A percentile compares a stretch with the other conserved stretches of the same genome.
These are phyloP conservation scores for Cyclostephanos invisitatus DNA, from an alignment of 108 stramenopile genomes.

Conservation along the genomic window DNA sequence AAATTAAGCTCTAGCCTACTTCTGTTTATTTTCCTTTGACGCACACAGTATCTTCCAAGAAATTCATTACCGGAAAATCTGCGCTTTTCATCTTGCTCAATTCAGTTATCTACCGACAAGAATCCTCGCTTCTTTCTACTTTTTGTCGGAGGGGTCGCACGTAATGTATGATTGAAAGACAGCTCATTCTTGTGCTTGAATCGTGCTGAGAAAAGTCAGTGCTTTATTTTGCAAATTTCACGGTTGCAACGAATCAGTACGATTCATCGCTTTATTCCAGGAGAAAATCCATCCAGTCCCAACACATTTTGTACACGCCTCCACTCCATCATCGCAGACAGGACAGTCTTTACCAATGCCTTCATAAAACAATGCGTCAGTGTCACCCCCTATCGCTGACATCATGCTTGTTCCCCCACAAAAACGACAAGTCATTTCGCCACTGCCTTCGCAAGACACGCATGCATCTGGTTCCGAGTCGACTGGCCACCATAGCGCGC, in stretches of 20 bases:
- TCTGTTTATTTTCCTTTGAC: not conserved
- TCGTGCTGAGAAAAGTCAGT: not conserved
- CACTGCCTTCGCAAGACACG: constrained; percentile 23
- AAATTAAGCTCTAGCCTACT: not conserved
- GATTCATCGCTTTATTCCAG: constrained; percentile 22
- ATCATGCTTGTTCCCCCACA: constrained; percentile 38
- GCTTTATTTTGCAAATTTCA: not conserved
- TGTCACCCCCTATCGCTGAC: constrained; percentile 32
- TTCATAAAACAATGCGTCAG: constrained; percentile 37
- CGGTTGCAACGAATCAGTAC: constrained; percentile 14
- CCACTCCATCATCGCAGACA: constrained; percentile 41
- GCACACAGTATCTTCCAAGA: not conserved
- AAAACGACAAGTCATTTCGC: constrained; percentile 30
- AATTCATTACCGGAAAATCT: not conserved
- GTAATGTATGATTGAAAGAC: no score
- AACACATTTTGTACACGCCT: constrained; percentile 33
- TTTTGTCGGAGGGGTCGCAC: not conserved
- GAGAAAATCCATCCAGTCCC: constrained; percentile 41
- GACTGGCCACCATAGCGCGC: constrained; percentile 9
- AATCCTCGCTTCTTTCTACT: not conserved
- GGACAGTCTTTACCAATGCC: constrained; percentile 40
- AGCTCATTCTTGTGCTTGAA: not conserved
- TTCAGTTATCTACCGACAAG: not conserved
- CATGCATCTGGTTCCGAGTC: constrained; percentile 22
- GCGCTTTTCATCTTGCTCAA: not conserved